These are phyloP conservation scores for Thinopyrum elongatum DNA, from an alignment of 176 grass and related monocot species.

Conservation along the genomic window DNA sequence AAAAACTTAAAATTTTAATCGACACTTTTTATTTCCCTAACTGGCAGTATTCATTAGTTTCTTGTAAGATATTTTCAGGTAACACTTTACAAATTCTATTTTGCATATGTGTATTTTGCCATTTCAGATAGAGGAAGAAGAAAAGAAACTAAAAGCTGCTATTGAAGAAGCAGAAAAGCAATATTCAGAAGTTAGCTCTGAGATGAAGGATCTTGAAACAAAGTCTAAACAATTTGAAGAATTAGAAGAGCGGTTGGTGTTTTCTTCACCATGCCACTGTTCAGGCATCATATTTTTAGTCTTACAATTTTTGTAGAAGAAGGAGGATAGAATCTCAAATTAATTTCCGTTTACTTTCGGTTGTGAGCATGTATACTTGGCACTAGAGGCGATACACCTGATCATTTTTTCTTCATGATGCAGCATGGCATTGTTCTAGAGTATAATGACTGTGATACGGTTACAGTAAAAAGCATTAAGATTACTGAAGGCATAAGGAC, in stretches of 20 bases:
- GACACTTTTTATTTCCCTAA: neutral
- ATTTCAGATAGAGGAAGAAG: constrained; percentile 81
- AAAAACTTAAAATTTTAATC: neutral
- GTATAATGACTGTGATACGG: neutral
- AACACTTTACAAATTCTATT: constrained; percentile 19
- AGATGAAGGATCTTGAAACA: constrained; percentile 76
- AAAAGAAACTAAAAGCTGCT: constrained; percentile 66
- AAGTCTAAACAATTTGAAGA: constrained; percentile 92
- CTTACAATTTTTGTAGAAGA: neutral
- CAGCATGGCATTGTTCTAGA: neutral
- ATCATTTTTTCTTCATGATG: constrained; percentile 1
- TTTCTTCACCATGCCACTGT: constrained; percentile 12
- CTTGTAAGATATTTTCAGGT: neutral
- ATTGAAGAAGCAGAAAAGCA: constrained; percentile 94
- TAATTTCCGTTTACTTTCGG: neutral
- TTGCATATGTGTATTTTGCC: neutral
- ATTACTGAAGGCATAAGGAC: neutral
- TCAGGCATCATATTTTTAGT: neutral
- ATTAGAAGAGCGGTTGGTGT: constrained; percentile 77
- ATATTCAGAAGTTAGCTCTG: constrained; percentile 63
- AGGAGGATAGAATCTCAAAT: neutral
- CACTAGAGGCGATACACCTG: neutral
- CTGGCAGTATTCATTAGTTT: neutral
- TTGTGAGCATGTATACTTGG: neutral
- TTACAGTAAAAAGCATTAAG: constrained; percentile 1